Evolutionary conservation across 805 yeast species (phyloP), one percentile per base, ranked within the genome.

Genomic region (Wickerhamomyces sydowiorum): DNA sequence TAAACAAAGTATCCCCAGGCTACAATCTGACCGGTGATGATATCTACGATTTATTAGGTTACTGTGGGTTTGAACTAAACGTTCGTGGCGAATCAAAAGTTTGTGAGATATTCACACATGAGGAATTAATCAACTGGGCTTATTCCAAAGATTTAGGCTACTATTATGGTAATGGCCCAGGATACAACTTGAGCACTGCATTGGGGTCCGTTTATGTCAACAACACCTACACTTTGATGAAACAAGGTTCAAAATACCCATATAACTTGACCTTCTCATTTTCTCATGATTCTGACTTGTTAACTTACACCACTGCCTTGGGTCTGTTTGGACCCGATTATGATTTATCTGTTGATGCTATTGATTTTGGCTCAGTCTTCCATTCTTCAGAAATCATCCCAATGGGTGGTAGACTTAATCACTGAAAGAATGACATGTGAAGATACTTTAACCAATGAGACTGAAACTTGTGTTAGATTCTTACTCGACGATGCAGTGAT

Each of bases 61-160:
- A 79, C 63, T 86, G 95, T 63, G 89, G 86, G 3, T 86, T 71
- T 57, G 95, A 86, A 61, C 62, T 84, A 36, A 85, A 84, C 42
- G 84, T 78, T 9, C 70, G 69, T 43, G 95, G 93, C 9, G 58
- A 62, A 41, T 82, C 93, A 14, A 70, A 72, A 27, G 77, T 85
- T 48, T 86, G 95, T 61, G 70, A 71, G 30, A 68, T 82, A 25
- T 79, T 86, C 63, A 81, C 87, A 33, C 72, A 72, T 50, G 79
- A 79, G 20, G 91, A 86, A 46, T 80, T 78, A 67, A 62, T 82
- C 39, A 75, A 72, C 29, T 74, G 72, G 50, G 79, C 79, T 38
- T 87, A 86, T 61, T 65, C 71, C 18, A 66, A 67, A 23, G 90
- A 85, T 48, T 63, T 83, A 33, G 62, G 60, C 39, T 72, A 74